Base-by-base conservation (phyloP, 768 basidiomycete species). In the Lentinula sp. region DNA sequence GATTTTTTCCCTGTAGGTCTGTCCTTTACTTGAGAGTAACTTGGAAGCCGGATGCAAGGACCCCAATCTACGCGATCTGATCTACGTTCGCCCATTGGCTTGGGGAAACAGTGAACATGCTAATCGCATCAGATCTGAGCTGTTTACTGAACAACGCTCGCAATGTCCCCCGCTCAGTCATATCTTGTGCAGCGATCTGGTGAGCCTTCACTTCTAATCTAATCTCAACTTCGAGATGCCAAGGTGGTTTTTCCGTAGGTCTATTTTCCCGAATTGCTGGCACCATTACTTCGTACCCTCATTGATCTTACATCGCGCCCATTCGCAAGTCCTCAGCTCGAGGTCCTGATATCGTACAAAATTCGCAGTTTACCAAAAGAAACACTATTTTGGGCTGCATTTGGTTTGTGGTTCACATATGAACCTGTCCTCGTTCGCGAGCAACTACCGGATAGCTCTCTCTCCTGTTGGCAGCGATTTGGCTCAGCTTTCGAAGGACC, bases 191-290 rank as follows among this genome's bases (percentile, higher is more conserved):
- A 93, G 93, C 69, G 92, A 94, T 72, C 79, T 95, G 59, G 91
- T 91, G 74, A 68, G 85, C 79, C 43, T 28, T n/a, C 10, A 8
- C 9, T 4, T 36, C 46, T 4, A 16, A 16, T 57, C 37, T 4
- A 8, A 23, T 56, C 20, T 13, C 5, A 10, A 10, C 3, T 18
- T 9, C 20, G 15, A 16, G 37, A 42, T 3, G 32, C 37, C 41
- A 36, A 18, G 6, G 45, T 20, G 13, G 2, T 36, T 64, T 12
- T 43, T 6, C 18, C 43, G 41, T 35, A 94, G 89, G 83, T 95
- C 12, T 95, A 95, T 72, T 95, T 95, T 67, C 90, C 91, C 0
- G 84, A 90, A 61, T 81, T 95, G 1, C 78, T 92, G 10, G 89
- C 85, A 0, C 89, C 89, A 4, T 81, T 95, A 16, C 75, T 95